Evolutionary conservation across 2,329 filamentous ascomycete species (phyloP).

Genomic region (Colletotrichum melonis): DNA sequence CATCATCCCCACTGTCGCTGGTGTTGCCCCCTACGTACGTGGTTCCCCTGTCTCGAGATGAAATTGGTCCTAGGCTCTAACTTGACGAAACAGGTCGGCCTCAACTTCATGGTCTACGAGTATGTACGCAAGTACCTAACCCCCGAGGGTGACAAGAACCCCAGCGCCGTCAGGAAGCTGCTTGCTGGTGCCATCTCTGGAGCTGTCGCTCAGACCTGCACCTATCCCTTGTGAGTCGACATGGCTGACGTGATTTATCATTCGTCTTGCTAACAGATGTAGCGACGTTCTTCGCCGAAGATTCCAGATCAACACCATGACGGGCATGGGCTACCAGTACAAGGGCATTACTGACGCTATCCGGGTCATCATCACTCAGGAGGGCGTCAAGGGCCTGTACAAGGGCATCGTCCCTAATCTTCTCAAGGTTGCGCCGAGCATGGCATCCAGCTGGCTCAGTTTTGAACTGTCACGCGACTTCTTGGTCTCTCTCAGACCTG

Average conservation of each 20-base stretch:
- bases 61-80: neutral
- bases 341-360: conserved; percentile 88
- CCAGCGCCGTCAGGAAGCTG: conserved; percentile 82
- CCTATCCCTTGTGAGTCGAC: conserved; percentile 91
- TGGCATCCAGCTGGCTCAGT: conserved; percentile 98
- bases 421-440: conserved; percentile 96
- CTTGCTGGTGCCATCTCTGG: conserved; percentile 94
- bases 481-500: conserved; percentile 71
- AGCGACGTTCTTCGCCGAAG: conserved; percentile 92
- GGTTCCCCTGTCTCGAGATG: too few relatives aligned
- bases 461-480: conserved; percentile 95
- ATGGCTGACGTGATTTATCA: neutral
- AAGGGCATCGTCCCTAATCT: conserved; percentile 97
- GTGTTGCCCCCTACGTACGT: conserved; percentile 90
- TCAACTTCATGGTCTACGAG: conserved; percentile 99
- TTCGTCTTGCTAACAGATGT: conserved; percentile 39
- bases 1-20: conserved; percentile 92
- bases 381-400: conserved; percentile 88
- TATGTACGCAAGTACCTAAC: conserved; percentile 86
- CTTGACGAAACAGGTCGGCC: conserved; percentile 73
- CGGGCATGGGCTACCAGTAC: conserved; percentile 97
- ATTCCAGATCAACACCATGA: conserved; percentile 99
- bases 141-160: conserved; percentile 87
- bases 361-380: conserved; percentile 81
- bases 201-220: conserved; percentile 95